Conservation (phyloP, 345 rosid species). For the Syzygium jambos region DNA sequence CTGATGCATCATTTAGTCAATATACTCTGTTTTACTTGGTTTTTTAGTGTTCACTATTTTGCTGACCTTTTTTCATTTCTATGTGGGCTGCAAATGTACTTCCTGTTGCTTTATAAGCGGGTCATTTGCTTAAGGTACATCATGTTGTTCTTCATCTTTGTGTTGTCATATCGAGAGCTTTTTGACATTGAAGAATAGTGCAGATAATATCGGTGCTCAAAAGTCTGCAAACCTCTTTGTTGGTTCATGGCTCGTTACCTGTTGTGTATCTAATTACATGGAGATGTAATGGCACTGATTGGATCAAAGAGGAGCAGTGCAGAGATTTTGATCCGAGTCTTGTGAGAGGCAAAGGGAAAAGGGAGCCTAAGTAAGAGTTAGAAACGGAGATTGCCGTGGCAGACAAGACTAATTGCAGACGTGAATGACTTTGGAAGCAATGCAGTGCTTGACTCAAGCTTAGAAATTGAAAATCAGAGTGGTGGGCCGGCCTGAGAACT, state of each 20-base stretch:
- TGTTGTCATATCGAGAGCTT: background rate
- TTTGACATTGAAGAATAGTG: background rate
- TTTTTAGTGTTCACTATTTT: background rate
- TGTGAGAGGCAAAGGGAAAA: background rate
- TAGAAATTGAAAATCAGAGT: background rate
- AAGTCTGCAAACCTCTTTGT: background rate
- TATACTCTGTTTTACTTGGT: background rate
- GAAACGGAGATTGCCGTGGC: background rate
- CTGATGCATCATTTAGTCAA: background rate
- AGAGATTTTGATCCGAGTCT: background rate
- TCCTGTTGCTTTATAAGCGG: background rate
- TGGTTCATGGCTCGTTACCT: background rate
- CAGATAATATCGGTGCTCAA: background rate
- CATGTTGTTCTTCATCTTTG: background rate
- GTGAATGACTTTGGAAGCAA: background rate
- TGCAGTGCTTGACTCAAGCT: background rate
- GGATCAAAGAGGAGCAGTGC: background rate
- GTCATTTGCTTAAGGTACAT: background rate
- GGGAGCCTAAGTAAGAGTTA: background rate
- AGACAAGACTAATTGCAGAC: background rate
- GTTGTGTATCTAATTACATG: background rate
- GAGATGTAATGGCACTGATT: background rate
- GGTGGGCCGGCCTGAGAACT: background rate
- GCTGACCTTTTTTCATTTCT: background rate
- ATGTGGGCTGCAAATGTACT: background rate